Conservation (phyloP, 805 yeast genomes). For the Candida nonsorbophila region DNA sequence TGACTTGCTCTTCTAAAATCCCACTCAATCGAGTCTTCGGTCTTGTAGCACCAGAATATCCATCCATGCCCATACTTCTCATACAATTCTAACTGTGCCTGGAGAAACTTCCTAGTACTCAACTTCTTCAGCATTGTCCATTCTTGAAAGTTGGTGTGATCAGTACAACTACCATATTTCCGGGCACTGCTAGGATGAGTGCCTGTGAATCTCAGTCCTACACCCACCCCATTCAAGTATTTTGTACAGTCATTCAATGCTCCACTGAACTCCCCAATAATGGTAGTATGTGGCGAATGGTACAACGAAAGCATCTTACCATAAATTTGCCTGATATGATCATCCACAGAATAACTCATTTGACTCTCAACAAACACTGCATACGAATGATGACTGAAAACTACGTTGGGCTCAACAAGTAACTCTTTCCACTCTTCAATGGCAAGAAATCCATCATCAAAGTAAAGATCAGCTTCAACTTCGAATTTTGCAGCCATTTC, state of each 20-base stretch:
- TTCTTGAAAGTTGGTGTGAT: conserved; percentile 27
- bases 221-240: conserved; percentile 66
- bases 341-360: conserved; percentile 7
- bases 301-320: conserved; percentile 20
- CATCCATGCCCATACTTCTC: conserved; percentile 47
- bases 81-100: conserved; percentile 55
- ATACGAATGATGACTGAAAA: conserved; percentile 22
- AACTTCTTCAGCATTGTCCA: conserved; percentile 43
- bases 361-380: conserved; percentile 16
- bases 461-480: conserved; percentile 6
- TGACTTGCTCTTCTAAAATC: conserved; percentile 47
- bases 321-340: conserved; percentile 9
- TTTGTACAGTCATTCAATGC: conserved; percentile 68
- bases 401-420: conserved; percentile 11
- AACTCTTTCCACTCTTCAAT: conserved; percentile 14
- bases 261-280: conserved; percentile 72
- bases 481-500: conserved; percentile 3
- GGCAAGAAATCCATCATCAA: conserved; percentile 14
- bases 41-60: conserved; percentile 71
- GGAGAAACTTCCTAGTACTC: conserved; percentile 49
- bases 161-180: conserved; percentile 41
- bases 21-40: conserved; percentile 67
- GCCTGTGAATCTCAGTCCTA: conserved; percentile 60
- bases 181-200: conserved; percentile 20
- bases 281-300: conserved; percentile 37